Evolutionary conservation across 2,329 filamentous ascomycete genomes (phyloP).

Genomic region (Ophiostoma piceae): DNA sequence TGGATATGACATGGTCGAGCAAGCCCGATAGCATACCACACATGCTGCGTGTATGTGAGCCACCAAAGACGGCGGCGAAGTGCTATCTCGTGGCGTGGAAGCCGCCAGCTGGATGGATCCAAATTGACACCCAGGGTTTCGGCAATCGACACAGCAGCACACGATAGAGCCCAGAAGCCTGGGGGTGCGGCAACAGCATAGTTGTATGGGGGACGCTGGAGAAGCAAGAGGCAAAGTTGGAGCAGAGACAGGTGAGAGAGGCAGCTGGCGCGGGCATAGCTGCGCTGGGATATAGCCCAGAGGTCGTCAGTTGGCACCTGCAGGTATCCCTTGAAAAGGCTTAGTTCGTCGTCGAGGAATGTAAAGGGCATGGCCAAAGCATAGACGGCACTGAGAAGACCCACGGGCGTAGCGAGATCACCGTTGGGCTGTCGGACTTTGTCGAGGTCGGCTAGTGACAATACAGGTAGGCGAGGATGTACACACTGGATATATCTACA

Average conservation of each 20-base stretch:
- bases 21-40: slow-evolving; percentile 28
- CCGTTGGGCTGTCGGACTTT: background rate
- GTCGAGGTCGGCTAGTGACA: background rate
- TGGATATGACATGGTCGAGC: slow-evolving; percentile 28
- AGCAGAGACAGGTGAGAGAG: slow-evolving; percentile 28
- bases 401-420: slow-evolving; percentile 24
- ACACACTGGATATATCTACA: background rate
- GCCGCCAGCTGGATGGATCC: slow-evolving; percentile 28
- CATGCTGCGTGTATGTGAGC: slow-evolving; percentile 29
- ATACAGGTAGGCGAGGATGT: background rate
- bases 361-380: slow-evolving; percentile 30
- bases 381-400: slow-evolving; percentile 29
- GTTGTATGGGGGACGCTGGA: slow-evolving; percentile 29
- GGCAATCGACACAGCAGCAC: slow-evolving; percentile 28
- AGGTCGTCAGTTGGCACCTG: slow-evolving; percentile 30
- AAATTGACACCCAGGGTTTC: slow-evolving; percentile 30
- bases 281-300: slow-evolving; percentile 30
- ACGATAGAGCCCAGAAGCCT: slow-evolving; percentile 29
- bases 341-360: slow-evolving; percentile 31
- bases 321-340: slow-evolving; percentile 29
- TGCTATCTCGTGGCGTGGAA: slow-evolving; percentile 29
- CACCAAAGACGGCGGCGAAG: slow-evolving; percentile 31
- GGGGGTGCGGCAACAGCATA: slow-evolving; percentile 29
- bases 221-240: slow-evolving; percentile 29
- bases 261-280: slow-evolving; percentile 27